Evolutionary conservation across 2,329 filamentous ascomycete genomes (phyloP), one percentile per base, ranked within the genome.

Genomic region (Volutella citrinella): DNA sequence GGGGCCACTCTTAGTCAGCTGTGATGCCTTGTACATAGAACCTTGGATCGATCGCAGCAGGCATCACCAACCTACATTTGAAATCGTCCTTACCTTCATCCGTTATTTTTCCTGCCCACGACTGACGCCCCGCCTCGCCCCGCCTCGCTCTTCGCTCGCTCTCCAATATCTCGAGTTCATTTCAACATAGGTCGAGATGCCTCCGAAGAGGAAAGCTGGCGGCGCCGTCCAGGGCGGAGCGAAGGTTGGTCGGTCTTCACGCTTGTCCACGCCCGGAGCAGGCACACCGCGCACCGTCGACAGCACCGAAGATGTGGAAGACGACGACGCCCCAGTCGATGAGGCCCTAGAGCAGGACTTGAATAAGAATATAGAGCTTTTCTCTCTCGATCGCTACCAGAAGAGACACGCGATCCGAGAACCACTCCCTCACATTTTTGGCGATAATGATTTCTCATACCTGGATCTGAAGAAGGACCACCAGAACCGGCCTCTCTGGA

Each of bases 401-500:
- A 66, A 68, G 49, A 67, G 61, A 46, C 61, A 65, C 38, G 50
- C 54, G 34, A 56, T 57, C 48, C 64, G 56, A 50, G 68, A 71
- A 46, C 59, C 70, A 49, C 56, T 73, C 38, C 60, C 66, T 42
- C 55, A 68, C 55, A 63, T 73, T 53, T 65, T 72, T 59, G 54
- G 65, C 52, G 53, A 68, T 53, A 52, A 67, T 60, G 89, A 98
- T 62, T 93, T 93, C 60, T 90, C 87, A 30, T 84, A 84, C 46
- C 73, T 95, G 22, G 70, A 78, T 22, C 70, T 96, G 46, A 97
- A 96, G 64, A 79, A 84, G 5, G 91, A 97, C 60, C 89, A 95
- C 66, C 79, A 82, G 44, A 88, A 90, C 55, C 82, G 93, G 12
- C 93, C 93, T 12, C 74, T 97, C 40, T 97, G 89, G 87, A 93